These are phyloP conservation scores for Olyra latifolia DNA, from an alignment of 176 grass and related monocot species.

Conservation along the genomic window DNA sequence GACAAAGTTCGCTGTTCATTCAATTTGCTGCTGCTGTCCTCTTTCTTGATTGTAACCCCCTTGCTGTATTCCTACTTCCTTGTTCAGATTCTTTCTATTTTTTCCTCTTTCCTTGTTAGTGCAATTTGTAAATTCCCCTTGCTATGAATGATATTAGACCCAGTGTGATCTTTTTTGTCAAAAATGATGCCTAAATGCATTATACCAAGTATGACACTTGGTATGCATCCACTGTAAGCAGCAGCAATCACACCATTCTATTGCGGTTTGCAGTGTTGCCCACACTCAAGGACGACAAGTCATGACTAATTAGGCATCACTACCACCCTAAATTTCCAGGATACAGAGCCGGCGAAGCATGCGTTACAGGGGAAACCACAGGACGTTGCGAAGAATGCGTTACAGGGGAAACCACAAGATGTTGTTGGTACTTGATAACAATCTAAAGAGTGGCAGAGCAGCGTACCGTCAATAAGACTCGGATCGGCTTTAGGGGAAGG, in stretches of 20 bases:
- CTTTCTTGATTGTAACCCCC: too few relatives aligned
- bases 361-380: neutral
- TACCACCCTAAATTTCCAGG: neutral
- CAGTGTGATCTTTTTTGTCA: too few relatives aligned
- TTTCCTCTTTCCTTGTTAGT: too few relatives aligned
- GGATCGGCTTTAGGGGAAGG: slow-evolving; percentile 36
- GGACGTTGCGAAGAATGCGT: too few relatives aligned
- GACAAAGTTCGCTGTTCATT: too few relatives aligned
- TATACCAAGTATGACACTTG: neutral
- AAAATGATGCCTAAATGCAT: neutral
- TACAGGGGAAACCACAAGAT: neutral
- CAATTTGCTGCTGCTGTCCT: too few relatives aligned
- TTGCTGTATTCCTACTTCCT: too few relatives aligned
- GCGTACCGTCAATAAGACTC: neutral
- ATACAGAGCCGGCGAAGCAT: too few relatives aligned
- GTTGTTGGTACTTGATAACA: neutral
- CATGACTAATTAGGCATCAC: neutral
- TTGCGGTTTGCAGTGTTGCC: neutral
- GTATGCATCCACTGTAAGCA: neutral
- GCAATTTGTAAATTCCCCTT: too few relatives aligned
- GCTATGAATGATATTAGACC: too few relatives aligned
- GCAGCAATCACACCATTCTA: neutral
- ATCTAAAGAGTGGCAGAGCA: neutral
- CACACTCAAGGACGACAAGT: neutral
- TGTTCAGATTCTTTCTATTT: too few relatives aligned